These are phyloP conservation scores for Euclidium syriacum DNA, from an alignment of 345 rosid species.

Conservation along the genomic window DNA sequence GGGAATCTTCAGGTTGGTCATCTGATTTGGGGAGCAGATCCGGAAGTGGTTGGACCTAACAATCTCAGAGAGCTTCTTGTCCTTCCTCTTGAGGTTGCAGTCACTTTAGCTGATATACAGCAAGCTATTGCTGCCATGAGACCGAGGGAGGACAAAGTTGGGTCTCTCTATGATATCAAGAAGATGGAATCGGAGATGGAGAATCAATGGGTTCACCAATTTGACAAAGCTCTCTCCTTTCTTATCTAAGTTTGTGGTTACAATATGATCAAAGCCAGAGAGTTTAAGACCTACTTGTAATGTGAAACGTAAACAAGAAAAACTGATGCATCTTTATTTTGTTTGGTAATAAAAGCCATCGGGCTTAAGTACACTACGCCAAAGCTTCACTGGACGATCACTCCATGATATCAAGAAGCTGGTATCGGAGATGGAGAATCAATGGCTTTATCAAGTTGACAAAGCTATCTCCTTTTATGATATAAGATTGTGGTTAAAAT, in stretches of 20 bases:
- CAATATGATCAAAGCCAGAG: not conserved
- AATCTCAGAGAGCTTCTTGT: constrained; percentile 29
- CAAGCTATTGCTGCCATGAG: constrained; percentile 17
- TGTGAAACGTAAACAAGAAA: not conserved
- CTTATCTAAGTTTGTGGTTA: constrained; percentile 15
- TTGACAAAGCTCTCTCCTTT: not conserved
- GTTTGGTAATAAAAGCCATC: not conserved
- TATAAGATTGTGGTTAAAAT: constrained; percentile 15
- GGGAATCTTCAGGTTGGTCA: constrained; percentile 21
- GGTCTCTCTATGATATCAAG: constrained; percentile 19
- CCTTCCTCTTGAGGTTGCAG: constrained; percentile 15
- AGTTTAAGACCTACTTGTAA: not conserved
- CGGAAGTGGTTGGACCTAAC: constrained; percentile 24
- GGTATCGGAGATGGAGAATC: constrained; percentile 18
- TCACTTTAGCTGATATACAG: not conserved
- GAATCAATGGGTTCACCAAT: constrained; percentile 13
- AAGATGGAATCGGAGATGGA: constrained; percentile 22
- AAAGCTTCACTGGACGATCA: too few species aligned
- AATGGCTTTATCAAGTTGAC: constrained; percentile 7
- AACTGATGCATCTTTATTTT: not conserved
- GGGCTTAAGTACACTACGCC: not conserved
- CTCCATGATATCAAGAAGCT: constrained; percentile 16
- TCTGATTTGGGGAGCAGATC: constrained; percentile 28
- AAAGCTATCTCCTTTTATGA: not conserved
- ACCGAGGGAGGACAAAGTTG: not conserved